A percentile compares a stretch with the other conserved stretches of the same genome.
Evolutionary conservation across 306 rosid genomes (phyloP).

Genomic region (Rosa persica): DNA sequence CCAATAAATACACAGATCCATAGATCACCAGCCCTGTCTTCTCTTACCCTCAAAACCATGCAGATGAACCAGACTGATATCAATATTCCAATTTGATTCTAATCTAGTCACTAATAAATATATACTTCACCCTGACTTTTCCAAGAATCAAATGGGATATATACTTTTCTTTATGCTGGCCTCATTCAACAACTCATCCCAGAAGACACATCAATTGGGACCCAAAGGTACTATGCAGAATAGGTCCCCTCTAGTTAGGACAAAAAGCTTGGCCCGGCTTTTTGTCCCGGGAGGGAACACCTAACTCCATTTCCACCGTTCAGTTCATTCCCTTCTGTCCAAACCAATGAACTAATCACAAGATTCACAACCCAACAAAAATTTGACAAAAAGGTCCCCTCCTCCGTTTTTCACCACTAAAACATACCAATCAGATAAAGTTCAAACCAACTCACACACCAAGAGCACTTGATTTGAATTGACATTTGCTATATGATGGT

Average conservation of each 20-base stretch:
- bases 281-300: slow-evolving; percentile 9
- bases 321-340: slow-evolving; percentile 5
- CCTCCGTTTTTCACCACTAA: slow-evolving; percentile 20
- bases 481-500: slow-evolving; percentile 3
- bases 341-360: slow-evolving; percentile 10
- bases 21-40: neutral
- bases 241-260: slow-evolving; percentile 28
- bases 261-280: slow-evolving; percentile 18
- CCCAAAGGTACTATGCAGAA: slow-evolving; percentile 19
- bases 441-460: neutral
- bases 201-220: slow-evolving; percentile 22
- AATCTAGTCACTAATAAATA: neutral
- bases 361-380: slow-evolving; percentile 22
- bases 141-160: slow-evolving; percentile 11
- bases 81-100: neutral
- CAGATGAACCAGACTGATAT: neutral
- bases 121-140: neutral
- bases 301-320: slow-evolving; percentile 8
- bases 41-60: neutral
- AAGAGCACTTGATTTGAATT: slow-evolving; percentile 11
- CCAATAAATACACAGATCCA: neutral
- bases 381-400: slow-evolving; percentile 15
- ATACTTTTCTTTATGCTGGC: neutral
- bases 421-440: neutral
- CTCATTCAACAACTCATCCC: slow-evolving; percentile 7